Conservation (phyloP, 768 basidiomycete genomes). For the Xerocomus brunneocitrinus region DNA sequence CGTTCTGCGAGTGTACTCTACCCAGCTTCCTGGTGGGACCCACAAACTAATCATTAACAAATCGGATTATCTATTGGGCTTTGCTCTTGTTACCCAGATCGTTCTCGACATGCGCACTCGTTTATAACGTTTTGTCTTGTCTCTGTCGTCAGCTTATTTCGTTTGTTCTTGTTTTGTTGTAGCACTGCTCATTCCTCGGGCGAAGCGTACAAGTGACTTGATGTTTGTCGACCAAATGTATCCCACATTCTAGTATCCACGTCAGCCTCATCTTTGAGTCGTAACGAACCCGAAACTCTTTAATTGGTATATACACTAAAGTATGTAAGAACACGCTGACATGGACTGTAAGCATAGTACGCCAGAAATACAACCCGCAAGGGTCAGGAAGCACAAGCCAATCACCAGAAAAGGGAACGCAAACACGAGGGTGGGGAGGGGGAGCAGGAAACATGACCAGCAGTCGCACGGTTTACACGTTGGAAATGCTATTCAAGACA, state of each 20-base stretch:
- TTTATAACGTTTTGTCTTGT: constrained; percentile 34
- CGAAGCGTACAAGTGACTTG: constrained; percentile 7
- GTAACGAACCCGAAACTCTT: not conserved
- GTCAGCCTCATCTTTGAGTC: not conserved
- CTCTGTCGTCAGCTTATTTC: constrained; percentile 23
- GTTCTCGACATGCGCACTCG: constrained; percentile 35
- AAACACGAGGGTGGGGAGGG: not conserved
- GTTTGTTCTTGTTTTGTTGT: constrained; percentile 32
- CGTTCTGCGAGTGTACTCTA: constrained; percentile 16
- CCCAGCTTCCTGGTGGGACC: constrained; percentile 15
- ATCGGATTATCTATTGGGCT: constrained; percentile 31
- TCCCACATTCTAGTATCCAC: not conserved
- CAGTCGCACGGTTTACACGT: constrained; percentile 16
- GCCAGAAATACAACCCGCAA: constrained; percentile 13
- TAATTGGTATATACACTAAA: constrained; percentile 7
- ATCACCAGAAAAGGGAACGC: not conserved
- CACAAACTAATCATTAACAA: constrained; percentile 26
- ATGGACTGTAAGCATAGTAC: not conserved
- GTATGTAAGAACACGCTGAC: not conserved
- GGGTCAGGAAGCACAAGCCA: not conserved
- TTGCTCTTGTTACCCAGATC: constrained; percentile 35
- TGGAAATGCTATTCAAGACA: constrained; percentile 21
- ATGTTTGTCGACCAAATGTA: constrained; percentile 13
- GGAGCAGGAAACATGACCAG: not conserved
- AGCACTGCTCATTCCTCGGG: constrained; percentile 2